Evolutionary conservation across 169 alveolate genomes (phyloP).

Genomic region (Eimeria nieschulzi): DNA sequence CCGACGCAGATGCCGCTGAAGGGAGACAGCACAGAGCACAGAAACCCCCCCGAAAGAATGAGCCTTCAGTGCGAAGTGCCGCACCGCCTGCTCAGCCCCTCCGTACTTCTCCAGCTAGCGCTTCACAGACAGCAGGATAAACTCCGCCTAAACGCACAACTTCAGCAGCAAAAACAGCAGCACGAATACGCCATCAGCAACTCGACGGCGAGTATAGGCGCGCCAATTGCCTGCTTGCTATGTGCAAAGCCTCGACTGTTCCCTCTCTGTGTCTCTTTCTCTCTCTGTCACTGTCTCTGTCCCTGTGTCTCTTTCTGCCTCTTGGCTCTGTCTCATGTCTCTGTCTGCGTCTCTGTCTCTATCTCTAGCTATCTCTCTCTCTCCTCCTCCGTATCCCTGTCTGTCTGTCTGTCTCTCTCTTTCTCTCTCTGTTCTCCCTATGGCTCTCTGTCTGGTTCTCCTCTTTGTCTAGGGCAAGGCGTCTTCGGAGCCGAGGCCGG

Average conservation of each 20-base stretch:
- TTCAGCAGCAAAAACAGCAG: too few species aligned
- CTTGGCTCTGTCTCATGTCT: background rate
- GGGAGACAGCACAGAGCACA: background rate
- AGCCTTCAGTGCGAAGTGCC: background rate
- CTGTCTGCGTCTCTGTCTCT: background rate
- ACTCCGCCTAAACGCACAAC: background rate
- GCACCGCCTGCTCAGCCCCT: background rate
- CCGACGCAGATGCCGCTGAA: background rate
- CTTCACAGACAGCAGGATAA: too few species aligned
- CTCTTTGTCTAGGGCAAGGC: background rate
- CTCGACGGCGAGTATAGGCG: too few species aligned
- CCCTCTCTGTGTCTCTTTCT: background rate
- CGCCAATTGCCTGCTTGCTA: too few species aligned
- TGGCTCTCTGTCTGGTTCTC: background rate
- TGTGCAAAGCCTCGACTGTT: too few species aligned
- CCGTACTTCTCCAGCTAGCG: background rate
- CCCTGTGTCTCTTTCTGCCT: background rate
- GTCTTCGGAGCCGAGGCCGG: background rate
- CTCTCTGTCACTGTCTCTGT: background rate
- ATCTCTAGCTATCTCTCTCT: background rate
- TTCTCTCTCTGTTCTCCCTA: background rate
- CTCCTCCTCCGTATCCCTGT: background rate
- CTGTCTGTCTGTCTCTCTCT: background rate
- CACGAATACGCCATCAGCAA: too few species aligned
- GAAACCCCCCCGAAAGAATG: background rate